Evolutionary conservation across 352 stramenopile genomes (phyloP).

Genomic region (Peronospora belbahrii): DNA sequence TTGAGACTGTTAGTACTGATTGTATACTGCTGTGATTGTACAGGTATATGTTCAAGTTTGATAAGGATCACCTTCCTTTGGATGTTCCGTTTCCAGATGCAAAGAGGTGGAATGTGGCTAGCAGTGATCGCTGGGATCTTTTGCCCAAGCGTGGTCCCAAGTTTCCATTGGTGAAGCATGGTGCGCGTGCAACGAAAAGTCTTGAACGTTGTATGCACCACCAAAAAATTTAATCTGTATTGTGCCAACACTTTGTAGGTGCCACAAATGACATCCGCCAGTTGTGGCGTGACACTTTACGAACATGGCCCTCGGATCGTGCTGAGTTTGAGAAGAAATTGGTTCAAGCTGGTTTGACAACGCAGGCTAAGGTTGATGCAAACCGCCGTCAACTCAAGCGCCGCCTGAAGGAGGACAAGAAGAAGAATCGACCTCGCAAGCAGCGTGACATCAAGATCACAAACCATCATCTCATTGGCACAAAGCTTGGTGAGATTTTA

Average conservation of each 20-base stretch:
- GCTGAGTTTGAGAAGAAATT: conserved; percentile 73
- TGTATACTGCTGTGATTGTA: neutral
- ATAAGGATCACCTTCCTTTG: conserved; percentile 72
- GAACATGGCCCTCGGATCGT: conserved; percentile 61
- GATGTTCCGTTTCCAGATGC: conserved; percentile 72
- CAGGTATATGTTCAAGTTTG: conserved; percentile 80
- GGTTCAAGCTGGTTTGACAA: conserved; percentile 73
- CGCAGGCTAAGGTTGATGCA: conserved; percentile 76
- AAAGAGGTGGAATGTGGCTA: conserved; percentile 47
- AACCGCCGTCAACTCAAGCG: conserved; percentile 71
- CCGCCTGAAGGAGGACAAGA: conserved; percentile 77
- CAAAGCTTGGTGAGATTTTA: conserved; percentile 76
- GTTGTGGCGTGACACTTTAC: conserved; percentile 72
- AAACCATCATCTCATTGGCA: conserved; percentile 84
- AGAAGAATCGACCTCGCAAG: conserved; percentile 70
- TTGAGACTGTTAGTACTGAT: neutral
- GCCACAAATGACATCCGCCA: conserved; percentile 83
- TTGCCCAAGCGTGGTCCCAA: conserved; percentile 63
- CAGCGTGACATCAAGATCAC: conserved; percentile 86
- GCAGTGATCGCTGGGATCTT: conserved; percentile 65
- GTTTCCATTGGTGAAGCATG: conserved; percentile 76
- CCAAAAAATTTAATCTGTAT: conserved; percentile 7
- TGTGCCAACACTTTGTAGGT: conserved; percentile 22
- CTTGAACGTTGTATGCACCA: neutral
- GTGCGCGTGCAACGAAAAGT: conserved; percentile 15